Evolutionary conservation across 441 rosid genomes (phyloP).

Genomic region (Theobroma grandiflorum): DNA sequence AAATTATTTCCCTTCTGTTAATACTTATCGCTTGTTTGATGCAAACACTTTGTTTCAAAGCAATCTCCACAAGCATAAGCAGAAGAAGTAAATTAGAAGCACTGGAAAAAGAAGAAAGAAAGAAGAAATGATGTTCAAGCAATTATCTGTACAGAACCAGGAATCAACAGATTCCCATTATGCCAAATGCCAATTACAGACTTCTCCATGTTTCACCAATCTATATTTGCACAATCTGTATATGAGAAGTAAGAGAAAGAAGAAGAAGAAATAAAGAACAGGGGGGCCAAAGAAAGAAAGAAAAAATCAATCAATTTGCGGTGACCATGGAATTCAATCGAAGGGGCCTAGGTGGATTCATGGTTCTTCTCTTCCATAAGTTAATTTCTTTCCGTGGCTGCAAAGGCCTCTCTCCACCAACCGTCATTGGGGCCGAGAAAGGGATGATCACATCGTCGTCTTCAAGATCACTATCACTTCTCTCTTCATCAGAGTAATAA

Average conservation of each 20-base stretch:
- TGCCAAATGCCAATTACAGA: not conserved
- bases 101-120: not conserved
- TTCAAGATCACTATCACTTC: constrained; percentile 38
- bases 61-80: constrained; percentile 5
- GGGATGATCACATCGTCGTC: constrained; percentile 58
- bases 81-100: not conserved
- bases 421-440: constrained; percentile 70
- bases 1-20: not conserved
- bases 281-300: not conserved
- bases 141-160: constrained; percentile 17
- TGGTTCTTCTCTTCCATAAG: constrained; percentile 90
- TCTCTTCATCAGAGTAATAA: constrained; percentile 63
- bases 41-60: not conserved
- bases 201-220: not conserved
- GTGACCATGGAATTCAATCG: constrained; percentile 42
- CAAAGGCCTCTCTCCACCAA: constrained; percentile 42
- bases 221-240: not conserved
- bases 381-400: constrained; percentile 72
- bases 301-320: constrained; percentile 19
- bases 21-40: constrained; percentile 4
- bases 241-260: not conserved
- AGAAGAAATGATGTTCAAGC: not conserved
- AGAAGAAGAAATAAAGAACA: not conserved
- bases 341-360: constrained; percentile 78
- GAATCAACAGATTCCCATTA: not conserved